Base-by-base conservation (phyloP, 2,329 filamentous ascomycete genomes). In the Chaetomium globosum region DNA sequence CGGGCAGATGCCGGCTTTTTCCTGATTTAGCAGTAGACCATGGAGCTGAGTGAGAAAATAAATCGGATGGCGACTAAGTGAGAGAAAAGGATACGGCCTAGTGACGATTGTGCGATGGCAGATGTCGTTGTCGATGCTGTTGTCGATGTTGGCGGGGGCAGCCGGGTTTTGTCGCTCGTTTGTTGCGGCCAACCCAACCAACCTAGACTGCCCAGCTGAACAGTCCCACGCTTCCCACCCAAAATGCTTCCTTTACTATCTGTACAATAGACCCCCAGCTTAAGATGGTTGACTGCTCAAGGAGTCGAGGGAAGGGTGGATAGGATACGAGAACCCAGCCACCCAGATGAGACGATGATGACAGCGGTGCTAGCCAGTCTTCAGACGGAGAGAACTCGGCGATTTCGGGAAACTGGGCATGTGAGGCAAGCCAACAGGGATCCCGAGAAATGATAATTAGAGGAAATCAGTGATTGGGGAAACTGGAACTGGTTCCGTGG, bases 11-110 rank as follows among this genome's bases (percentile, higher is more conserved):
- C 46, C 55, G 39, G 30, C 33, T 59, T 49, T 30, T 39, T 33
- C 54, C 30, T 61, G 33, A 16, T 36, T 36, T 31, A 61, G 30
- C 10, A 56, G 48, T 19, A 16, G 33, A 4, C 48, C 59, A 61
- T 55, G 23, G 10, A 55, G 21, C 31, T 21, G 48, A 10, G 55
- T 6, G 23, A 9, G 39, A 8, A 16, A 23, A 57, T 13, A n/a
- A 28, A 6, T 31, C n/a, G 31, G 30, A 36, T 7, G n/a, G 19
- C 26, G 31, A 26, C 2, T 39, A 3, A 55, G 53, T 55, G 10
- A 1, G 53, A 7, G 53, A 55, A 9, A n/a, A 16, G 23, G 33
- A 3, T 33, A 23, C n/a, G 53, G 7, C 8, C 13, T 23, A 31
- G 12, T 39, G 53, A 55, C 4, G 31, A 33, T 1, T n/a, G 19